Conservation (phyloP, 305 asterid genomes). For the Plantago lanceolata region DNA sequence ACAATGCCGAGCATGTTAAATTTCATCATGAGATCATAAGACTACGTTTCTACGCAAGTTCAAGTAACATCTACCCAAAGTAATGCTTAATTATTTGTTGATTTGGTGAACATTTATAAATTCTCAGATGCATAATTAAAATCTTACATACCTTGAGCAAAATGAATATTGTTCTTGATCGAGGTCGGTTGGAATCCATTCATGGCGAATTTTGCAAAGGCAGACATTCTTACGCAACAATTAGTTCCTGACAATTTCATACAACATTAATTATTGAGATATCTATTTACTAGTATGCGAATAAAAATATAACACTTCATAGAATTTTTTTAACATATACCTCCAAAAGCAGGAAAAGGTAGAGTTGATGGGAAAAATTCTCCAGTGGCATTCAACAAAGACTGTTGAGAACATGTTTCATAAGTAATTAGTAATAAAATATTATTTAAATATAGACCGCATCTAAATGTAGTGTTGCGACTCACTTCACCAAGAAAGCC, state of each 20-base stretch:
- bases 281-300: too few species aligned
- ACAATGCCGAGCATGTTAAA: conserved; percentile 4
- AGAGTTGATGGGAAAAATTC: background rate
- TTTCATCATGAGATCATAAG: too few species aligned
- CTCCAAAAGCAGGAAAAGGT: background rate
- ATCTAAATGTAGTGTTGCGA: too few species aligned
- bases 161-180: conserved; percentile 71
- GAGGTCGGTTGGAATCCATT: conserved; percentile 78
- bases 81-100: background rate
- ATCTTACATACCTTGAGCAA: conserved; percentile 73
- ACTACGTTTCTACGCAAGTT: too few species aligned
- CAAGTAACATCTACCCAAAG: too few species aligned
- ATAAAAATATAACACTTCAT: background rate
- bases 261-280: background rate
- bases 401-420: background rate
- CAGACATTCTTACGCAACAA: background rate
- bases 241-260: background rate
- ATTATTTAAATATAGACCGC: too few species aligned
- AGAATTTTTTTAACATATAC: background rate
- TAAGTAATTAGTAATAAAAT: too few species aligned
- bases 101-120: background rate
- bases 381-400: background rate
- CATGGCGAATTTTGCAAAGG: background rate
- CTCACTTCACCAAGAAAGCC: background rate
- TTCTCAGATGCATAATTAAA: too few species aligned